Conservation (phyloP, 768 basidiomycete species). For the Rhizopogon roseolus region DNA sequence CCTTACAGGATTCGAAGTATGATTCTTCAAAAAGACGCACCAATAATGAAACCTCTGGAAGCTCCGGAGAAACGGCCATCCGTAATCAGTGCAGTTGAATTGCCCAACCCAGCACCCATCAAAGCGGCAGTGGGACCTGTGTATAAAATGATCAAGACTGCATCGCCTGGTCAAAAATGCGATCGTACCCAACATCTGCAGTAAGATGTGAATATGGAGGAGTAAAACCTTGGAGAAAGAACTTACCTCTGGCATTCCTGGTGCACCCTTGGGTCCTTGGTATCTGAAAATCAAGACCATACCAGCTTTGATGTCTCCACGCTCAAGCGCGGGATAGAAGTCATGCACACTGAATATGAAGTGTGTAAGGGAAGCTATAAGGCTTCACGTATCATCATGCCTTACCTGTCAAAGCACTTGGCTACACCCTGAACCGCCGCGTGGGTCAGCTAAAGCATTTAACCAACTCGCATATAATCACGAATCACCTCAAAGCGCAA, state of each 20-base stretch:
- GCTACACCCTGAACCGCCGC: conserved; percentile 51
- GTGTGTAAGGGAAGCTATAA: not conserved
- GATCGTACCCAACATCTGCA: conserved; percentile 40
- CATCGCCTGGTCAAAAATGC: not conserved
- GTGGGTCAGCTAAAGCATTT: conserved; percentile 1
- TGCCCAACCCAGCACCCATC: conserved; percentile 78
- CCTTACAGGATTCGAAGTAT: conserved; percentile 34
- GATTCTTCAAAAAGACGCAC: conserved; percentile 19
- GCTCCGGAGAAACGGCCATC: conserved; percentile 91
- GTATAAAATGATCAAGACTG: conserved; percentile 4
- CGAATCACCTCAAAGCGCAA: conserved; percentile 64
- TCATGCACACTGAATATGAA: conserved; percentile 44
- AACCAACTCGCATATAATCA: not conserved
- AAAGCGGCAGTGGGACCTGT: conserved; percentile 76
- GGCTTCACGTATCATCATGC: not conserved
- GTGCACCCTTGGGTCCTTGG: conserved; percentile 88
- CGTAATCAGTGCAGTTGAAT: conserved; percentile 77
- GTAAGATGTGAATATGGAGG: not conserved
- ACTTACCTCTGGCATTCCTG: conserved; percentile 81
- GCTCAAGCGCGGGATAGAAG: conserved; percentile 71
- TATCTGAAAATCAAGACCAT: conserved; percentile 81
- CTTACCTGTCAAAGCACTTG: conserved; percentile 71
- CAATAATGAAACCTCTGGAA: conserved; percentile 60
- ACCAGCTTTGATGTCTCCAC: conserved; percentile 71
- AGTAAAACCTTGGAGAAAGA: not conserved